Conservation (phyloP, 2,329 filamentous ascomycete species). For the Xylariales sp. region DNA sequence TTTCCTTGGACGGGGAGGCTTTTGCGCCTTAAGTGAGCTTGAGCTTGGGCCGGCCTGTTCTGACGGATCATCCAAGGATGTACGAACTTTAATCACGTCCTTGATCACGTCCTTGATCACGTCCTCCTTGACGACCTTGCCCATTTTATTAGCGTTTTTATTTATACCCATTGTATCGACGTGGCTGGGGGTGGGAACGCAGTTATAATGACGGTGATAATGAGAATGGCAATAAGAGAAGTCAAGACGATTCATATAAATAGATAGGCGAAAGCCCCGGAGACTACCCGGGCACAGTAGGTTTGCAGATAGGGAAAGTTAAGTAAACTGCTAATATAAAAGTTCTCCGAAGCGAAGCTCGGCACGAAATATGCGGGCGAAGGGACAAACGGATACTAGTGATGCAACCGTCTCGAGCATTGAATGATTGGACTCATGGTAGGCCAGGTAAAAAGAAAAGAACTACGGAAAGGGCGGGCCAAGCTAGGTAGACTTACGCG, state of each 20-base stretch:
- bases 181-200: neutral
- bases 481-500: slow-evolving; percentile 29
- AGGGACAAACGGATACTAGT: slow-evolving; percentile 8
- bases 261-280: slow-evolving; percentile 13
- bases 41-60: too few relatives aligned
- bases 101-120: slow-evolving; percentile 12
- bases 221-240: neutral
- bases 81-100: too few relatives aligned
- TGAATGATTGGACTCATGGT: slow-evolving; percentile 16
- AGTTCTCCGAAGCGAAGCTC: neutral
- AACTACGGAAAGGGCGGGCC: neutral
- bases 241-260: neutral
- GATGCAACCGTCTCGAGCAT: slow-evolving; percentile 14
- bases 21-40: too few relatives aligned
- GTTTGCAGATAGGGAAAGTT: slow-evolving; percentile 6
- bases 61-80: too few relatives aligned
- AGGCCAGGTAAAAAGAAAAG: neutral
- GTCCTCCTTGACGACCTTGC: slow-evolving; percentile 33
- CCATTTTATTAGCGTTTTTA: slow-evolving; percentile 37
- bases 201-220: neutral
- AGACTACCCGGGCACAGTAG: neutral
- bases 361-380: slow-evolving; percentile 14
- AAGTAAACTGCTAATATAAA: slow-evolving; percentile 11
- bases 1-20: too few relatives aligned
- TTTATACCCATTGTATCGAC: slow-evolving; percentile 29